Evolutionary conservation across 805 yeast genomes (phyloP), one percentile per base, ranked within the genome.

Genomic region (Yamadazyma phyllophila): DNA sequence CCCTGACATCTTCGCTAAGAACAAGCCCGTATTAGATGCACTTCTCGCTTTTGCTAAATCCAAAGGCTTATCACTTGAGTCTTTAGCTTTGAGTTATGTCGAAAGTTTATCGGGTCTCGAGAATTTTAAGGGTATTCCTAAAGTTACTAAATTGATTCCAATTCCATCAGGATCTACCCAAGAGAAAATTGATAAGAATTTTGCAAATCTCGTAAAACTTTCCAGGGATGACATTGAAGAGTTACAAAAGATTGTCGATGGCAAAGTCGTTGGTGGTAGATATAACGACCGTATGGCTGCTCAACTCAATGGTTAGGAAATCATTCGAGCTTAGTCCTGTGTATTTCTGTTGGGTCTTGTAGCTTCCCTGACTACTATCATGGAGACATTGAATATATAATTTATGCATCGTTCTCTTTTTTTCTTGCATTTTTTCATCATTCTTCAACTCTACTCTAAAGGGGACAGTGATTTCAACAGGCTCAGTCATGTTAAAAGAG

Each of bases 101-200:
- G 38, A 86, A 33, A 82, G 90, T 3, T 62, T 90, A 17, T 82
- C 88, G 2, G 88, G 88, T 81, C 64, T 81, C 45, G 66, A 75
- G 44, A 73, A 77, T 43, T 71, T 60, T 54, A 61, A 69, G 7
- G 79, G 76, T 2, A 52, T 68, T 31, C 46, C 54, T 15, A 67
- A 69, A 42, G 73, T 68, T 43, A 78, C 90, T 17, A 71, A 66
- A 47, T 73, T 88, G 38, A 59, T 90, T 39, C 95, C 96, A 30
- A 85, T 89, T 60, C 96, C 97, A 14, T 83, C 91, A 43, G 83
- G 88, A 2, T 76, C 89, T 6, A 77, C 82, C 31, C 61, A 67
- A 3, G 69, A 63, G 10, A 82, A 88, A 61, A 80, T 85, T n/a
- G 70, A 73, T 39, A 85, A 81, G 59, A 90, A 88, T 65, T 69